Percentiles rank a stretch among this genome's conserved stretches.
Evolutionary conservation across 257 asterid species (phyloP).

Genomic region (Catharanthus roseus): DNA sequence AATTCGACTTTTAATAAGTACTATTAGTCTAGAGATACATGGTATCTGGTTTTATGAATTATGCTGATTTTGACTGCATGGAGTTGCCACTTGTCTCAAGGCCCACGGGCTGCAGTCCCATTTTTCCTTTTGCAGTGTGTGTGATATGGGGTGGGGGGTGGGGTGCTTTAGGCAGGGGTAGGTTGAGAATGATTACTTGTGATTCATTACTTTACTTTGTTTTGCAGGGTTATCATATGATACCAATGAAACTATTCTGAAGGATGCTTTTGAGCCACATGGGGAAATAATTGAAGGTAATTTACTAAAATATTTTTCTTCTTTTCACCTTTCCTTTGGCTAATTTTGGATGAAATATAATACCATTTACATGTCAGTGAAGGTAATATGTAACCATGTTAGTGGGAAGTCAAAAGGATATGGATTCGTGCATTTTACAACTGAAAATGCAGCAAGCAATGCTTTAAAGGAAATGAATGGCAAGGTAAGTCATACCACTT

Average conservation of each 20-base stretch:
- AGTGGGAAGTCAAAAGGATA: slow-evolving; percentile 78
- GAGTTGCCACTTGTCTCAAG: too few relatives aligned
- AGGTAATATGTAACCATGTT: slow-evolving; percentile 64
- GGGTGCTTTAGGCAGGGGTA: too few relatives aligned
- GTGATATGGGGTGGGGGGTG: too few relatives aligned
- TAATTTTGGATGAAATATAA: slow-evolving; percentile 12
- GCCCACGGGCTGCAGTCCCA: background rate
- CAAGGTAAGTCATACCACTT: slow-evolving; percentile 38
- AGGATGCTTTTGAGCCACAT: slow-evolving; percentile 49
- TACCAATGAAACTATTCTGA: slow-evolving; percentile 62
- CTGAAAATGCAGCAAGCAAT: slow-evolving; percentile 44
- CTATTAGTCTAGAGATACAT: background rate
- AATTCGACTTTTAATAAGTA: background rate
- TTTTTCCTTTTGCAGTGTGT: background rate
- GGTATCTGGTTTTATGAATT: background rate
- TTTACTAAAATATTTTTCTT: background rate
- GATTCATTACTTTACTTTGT: background rate
- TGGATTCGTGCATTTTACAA: slow-evolving; percentile 58
- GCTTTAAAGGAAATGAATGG: slow-evolving; percentile 74
- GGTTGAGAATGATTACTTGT: background rate
- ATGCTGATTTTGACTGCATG: too few relatives aligned
- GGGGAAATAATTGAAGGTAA: slow-evolving; percentile 69
- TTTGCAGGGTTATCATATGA: slow-evolving; percentile 71
- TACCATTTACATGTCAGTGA: slow-evolving; percentile 31
- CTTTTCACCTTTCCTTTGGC: slow-evolving; percentile 4